phyloP scores from a whole-genome alignment of 2,329 filamentous ascomycete species.

The Reticulascus tulasneorum region DNA sequence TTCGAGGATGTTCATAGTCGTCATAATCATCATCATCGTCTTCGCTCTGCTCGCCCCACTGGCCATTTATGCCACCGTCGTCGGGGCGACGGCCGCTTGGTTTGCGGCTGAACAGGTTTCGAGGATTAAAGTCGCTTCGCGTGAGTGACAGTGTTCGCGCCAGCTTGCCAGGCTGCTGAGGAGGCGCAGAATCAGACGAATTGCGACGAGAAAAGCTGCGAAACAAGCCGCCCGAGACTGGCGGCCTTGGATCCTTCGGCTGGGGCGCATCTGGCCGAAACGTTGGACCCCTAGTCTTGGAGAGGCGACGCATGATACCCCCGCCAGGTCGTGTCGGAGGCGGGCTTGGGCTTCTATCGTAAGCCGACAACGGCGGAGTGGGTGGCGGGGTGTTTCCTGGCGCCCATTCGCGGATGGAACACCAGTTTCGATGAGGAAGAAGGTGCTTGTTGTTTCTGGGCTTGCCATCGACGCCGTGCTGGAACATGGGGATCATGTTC shows the following conservation, averaged over 20 bases:
- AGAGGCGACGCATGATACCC: conserved; percentile 43
- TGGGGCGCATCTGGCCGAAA: conserved; percentile 33
- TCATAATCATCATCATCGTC: conserved; percentile 28
- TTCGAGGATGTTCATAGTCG: conserved; percentile 15
- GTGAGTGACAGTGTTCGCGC: conserved; percentile 60
- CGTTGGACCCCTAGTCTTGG: conserved; percentile 32
- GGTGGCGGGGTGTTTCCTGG: conserved; percentile 72
- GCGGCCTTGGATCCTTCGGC: conserved; percentile 42
- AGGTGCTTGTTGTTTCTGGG: conserved; percentile 86
- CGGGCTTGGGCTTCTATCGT: conserved; percentile 38
- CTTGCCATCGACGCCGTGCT: conserved; percentile 83
- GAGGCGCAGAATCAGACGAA: conserved; percentile 31
- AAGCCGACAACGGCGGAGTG: conserved; percentile 54
- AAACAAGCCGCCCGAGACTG: conserved; percentile 35
- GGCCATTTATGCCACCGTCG: conserved; percentile 53
- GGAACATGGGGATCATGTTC: conserved; percentile 92
- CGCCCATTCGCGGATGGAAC: conserved; percentile 79
- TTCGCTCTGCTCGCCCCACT: conserved; percentile 44
- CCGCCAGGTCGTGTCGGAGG: conserved; percentile 26
- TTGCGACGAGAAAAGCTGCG: conserved; percentile 35
- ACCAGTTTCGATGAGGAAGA: conserved; percentile 91
- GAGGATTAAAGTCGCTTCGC: conserved; percentile 44
- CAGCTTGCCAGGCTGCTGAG: conserved; percentile 32
- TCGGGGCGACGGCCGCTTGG: conserved; percentile 38
- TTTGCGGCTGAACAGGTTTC: conserved; percentile 37